Percentiles rank a stretch among this genome's conserved stretches.
These are phyloP conservation scores for Truncatella angustata DNA, from an alignment of 2,329 filamentous ascomycete species.

Conservation along the genomic window DNA sequence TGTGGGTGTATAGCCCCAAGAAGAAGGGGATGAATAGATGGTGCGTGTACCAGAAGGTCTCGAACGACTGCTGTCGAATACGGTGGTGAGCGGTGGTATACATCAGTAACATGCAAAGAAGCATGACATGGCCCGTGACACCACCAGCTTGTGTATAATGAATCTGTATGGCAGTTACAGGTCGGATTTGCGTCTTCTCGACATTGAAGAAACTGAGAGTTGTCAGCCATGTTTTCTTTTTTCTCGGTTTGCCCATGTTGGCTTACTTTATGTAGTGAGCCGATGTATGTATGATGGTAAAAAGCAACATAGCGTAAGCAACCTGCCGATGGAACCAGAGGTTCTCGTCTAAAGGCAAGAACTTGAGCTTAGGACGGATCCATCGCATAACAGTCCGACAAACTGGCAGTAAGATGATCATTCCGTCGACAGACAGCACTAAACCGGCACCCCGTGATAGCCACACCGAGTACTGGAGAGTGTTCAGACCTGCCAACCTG, in stretches of 20 bases:
- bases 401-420: constrained; percentile 89
- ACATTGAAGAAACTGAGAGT: constrained; percentile 83
- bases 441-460: constrained; percentile 91
- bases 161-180: constrained; percentile 79
- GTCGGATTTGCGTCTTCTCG: constrained; percentile 78
- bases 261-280: constrained; percentile 91
- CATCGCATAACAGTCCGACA: constrained; percentile 86
- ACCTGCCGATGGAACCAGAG: constrained; percentile 96
- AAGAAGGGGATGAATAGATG: constrained; percentile 98
- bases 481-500: constrained; percentile 75
- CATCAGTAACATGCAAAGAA: constrained; percentile 98
- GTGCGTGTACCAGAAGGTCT: constrained; percentile 99
- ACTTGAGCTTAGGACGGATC: constrained; percentile 82
- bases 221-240: not conserved
- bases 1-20: constrained; percentile 91
- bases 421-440: constrained; percentile 77
- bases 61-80: constrained; percentile 94
- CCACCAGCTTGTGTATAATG: constrained; percentile 88
- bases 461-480: constrained; percentile 86
- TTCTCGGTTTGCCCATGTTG: not conserved
- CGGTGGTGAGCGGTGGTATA: constrained; percentile 93
- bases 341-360: constrained; percentile 92
- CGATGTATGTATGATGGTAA: constrained; percentile 71
- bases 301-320: constrained; percentile 84
- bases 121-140: constrained; percentile 95